These are phyloP conservation scores for Acanthamoeba divionensis DNA, from an alignment of 208 protist genomes.

Conservation along the genomic window DNA sequence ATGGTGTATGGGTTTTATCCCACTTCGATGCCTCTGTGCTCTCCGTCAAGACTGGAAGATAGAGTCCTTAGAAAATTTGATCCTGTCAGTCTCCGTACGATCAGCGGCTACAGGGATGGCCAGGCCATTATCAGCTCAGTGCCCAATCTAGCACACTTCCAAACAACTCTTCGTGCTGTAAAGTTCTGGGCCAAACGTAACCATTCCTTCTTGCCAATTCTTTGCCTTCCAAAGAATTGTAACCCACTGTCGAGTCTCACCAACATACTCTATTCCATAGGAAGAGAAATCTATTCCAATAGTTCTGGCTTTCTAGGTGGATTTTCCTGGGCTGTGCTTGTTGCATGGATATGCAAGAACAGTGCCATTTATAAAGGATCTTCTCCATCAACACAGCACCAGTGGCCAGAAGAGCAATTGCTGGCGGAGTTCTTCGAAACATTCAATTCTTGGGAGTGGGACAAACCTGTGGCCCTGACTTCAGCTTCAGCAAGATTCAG, in stretches of 20 bases:
- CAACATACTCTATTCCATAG: too few species aligned
- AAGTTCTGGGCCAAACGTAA: constrained; percentile 43
- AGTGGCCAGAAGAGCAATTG: background rate
- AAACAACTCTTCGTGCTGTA: background rate
- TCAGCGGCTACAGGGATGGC: constrained; percentile 10
- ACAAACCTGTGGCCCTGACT: background rate
- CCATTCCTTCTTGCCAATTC: too few species aligned
- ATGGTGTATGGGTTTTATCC: constrained; percentile 10
- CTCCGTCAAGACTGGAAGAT: background rate
- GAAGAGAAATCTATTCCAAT: constrained; percentile 1
- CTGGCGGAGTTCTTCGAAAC: constrained; percentile 18
- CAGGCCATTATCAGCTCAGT: background rate
- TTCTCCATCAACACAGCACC: background rate
- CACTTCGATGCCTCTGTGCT: background rate
- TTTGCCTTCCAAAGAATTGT: too few species aligned
- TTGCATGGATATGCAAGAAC: constrained; percentile 1
- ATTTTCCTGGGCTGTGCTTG: constrained; percentile 39
- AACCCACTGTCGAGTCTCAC: too few species aligned
- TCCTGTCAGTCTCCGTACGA: background rate
- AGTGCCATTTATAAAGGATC: background rate
- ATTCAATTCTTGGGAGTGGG: constrained; percentile 19
- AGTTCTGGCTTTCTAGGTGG: background rate
- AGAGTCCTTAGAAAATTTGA: background rate
- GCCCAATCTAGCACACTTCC: background rate
- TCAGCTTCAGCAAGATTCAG: background rate